Percentiles rank a stretch among this genome's conserved stretches.
phyloP scores from a whole-genome alignment of 1,139 yeast species.

The Hemisphaericaspora xylofermentans region DNA sequence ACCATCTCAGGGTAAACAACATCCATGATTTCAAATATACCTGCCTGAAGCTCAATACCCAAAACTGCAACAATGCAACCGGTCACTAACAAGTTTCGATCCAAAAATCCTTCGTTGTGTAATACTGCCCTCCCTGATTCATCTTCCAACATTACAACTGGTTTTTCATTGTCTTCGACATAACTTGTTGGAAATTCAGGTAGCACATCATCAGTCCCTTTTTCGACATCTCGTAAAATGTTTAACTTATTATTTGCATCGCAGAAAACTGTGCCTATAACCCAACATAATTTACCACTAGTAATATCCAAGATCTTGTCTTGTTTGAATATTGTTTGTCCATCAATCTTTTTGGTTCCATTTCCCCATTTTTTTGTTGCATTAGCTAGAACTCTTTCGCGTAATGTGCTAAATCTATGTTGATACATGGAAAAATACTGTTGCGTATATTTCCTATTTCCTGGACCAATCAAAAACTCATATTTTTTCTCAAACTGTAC shows the following conservation, averaged over 20 bases:
- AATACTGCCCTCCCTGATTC: slow-evolving; percentile 86
- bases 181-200: slow-evolving; percentile 37
- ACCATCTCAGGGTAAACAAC: slow-evolving; percentile 66
- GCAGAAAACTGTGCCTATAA: slow-evolving; percentile 84
- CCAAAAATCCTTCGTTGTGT: slow-evolving; percentile 59
- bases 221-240: slow-evolving; percentile 76
- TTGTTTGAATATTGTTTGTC: slow-evolving; percentile 34
- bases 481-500: slow-evolving; percentile 1
- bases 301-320: slow-evolving; percentile 77
- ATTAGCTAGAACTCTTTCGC: slow-evolving; percentile 51
- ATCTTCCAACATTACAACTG: slow-evolving; percentile 80
- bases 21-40: slow-evolving; percentile 83
- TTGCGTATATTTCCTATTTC: slow-evolving; percentile 53
- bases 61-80: slow-evolving; percentile 84
- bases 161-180: slow-evolving; percentile 25
- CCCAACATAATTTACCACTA: slow-evolving; percentile 75
- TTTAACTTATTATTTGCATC: slow-evolving; percentile 86
- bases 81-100: slow-evolving; percentile 62
- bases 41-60: slow-evolving; percentile 84
- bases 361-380: slow-evolving; percentile 46
- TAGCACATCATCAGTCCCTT: slow-evolving; percentile 51
- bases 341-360: slow-evolving; percentile 40
- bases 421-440: slow-evolving; percentile 80
- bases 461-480: slow-evolving; percentile 19
- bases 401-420: slow-evolving; percentile 55